Evolutionary conservation across 2,329 filamentous ascomycete genomes (phyloP).

Genomic region (Neopestalotiopsis sp.): DNA sequence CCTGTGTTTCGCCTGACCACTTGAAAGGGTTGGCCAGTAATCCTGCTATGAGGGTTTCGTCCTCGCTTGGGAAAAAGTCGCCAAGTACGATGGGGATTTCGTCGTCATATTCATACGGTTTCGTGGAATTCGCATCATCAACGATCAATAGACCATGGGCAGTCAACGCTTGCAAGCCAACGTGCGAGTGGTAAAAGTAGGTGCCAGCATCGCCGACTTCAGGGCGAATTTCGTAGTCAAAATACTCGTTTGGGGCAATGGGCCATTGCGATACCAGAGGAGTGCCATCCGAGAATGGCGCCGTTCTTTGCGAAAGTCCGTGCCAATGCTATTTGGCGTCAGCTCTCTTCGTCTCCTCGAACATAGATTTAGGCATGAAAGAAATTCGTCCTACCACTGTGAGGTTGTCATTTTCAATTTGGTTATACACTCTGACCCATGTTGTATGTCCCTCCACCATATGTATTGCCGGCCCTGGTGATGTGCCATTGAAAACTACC

Average conservation of each 20-base stretch:
- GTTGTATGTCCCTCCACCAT: slow-evolving; percentile 53
- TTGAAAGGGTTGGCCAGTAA: slow-evolving; percentile 54
- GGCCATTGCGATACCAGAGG: slow-evolving; percentile 69
- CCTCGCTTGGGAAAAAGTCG: slow-evolving; percentile 63
- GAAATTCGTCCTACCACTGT: slow-evolving; percentile 51
- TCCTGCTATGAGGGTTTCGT: slow-evolving; percentile 55
- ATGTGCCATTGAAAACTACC: slow-evolving; percentile 58
- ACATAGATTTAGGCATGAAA: no score
- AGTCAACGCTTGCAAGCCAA: slow-evolving; percentile 66
- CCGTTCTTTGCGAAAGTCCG: slow-evolving; percentile 62
- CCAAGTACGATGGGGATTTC: slow-evolving; percentile 61
- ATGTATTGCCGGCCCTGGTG: slow-evolving; percentile 54
- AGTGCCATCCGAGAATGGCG: slow-evolving; percentile 69
- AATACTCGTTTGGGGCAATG: slow-evolving; percentile 65
- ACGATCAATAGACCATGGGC: slow-evolving; percentile 64
- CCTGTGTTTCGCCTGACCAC: slow-evolving; percentile 65
- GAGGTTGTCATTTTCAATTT: slow-evolving; percentile 55
- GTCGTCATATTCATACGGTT: slow-evolving; percentile 67
- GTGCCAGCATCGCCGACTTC: slow-evolving; percentile 61
- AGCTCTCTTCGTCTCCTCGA: not conserved
- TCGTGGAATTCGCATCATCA: slow-evolving; percentile 46
- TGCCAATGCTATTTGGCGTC: slow-evolving; percentile 66
- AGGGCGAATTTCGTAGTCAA: slow-evolving; percentile 69
- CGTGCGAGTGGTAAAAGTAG: slow-evolving; percentile 73
- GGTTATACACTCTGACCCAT: slow-evolving; percentile 66